Percentiles rank a stretch among this genome's conserved stretches.
These are phyloP conservation scores for Penicillium olsonii DNA, from an alignment of 2,329 filamentous ascomycete genomes.

Conservation along the genomic window DNA sequence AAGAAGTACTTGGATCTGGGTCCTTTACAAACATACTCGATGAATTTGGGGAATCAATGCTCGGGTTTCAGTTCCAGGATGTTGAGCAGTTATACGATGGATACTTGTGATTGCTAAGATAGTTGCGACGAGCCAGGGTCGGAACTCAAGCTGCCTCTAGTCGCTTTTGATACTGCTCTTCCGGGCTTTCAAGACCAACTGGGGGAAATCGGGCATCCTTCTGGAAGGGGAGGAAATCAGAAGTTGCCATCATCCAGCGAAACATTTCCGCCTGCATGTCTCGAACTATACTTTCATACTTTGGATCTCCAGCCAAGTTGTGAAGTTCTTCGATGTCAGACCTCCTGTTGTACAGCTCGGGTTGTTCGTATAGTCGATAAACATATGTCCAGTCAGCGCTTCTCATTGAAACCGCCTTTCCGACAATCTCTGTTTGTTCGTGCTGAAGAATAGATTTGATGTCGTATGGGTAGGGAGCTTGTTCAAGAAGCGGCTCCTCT, in stretches of 20 bases:
- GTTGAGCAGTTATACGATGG: background rate
- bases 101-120: background rate
- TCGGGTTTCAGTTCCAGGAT: background rate
- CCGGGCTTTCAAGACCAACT: conserved; percentile 35
- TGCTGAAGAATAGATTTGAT: conserved; percentile 51
- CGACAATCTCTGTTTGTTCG: conserved; percentile 46
- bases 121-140: background rate
- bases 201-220: conserved; percentile 39
- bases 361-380: conserved; percentile 49
- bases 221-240: conserved; percentile 41
- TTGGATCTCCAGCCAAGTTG: conserved; percentile 10
- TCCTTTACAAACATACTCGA: background rate
- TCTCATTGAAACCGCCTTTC: conserved; percentile 41
- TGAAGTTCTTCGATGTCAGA: conserved; percentile 39
- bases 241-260: conserved; percentile 40
- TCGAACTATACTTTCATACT: conserved; percentile 14
- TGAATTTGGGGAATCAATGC: background rate
- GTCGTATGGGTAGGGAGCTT: conserved; percentile 49
- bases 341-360: conserved; percentile 46
- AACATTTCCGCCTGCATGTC: conserved; percentile 37
- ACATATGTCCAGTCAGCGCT: conserved; percentile 43
- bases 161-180: conserved; percentile 7
- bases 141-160: background rate
- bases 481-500: conserved; percentile 51
- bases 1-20: background rate